Conservation (phyloP, 2,329 filamentous ascomycete species). For the Paecilomyces formosus region DNA sequence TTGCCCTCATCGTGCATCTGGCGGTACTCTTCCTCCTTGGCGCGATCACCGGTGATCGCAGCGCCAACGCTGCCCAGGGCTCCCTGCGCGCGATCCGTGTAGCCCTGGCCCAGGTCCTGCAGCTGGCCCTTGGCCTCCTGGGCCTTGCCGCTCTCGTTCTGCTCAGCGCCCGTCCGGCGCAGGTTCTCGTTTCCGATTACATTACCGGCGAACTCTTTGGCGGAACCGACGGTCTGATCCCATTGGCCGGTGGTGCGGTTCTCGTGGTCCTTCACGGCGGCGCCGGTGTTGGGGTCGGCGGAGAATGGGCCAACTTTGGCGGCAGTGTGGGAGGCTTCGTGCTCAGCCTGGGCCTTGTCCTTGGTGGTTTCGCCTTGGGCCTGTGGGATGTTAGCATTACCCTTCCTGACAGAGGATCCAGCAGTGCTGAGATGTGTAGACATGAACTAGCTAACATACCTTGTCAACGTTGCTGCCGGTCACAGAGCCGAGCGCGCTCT, state of each 20-base stretch:
- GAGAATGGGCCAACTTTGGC: constrained; percentile 67
- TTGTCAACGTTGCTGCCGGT: constrained; percentile 66
- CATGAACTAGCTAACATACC: constrained; percentile 26
- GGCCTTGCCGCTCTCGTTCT: constrained; percentile 72
- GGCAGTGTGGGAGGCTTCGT: constrained; percentile 48
- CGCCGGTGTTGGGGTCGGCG: constrained; percentile 58
- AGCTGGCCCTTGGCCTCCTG: constrained; percentile 80
- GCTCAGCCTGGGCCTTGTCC: too few species aligned
- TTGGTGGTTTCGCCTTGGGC: constrained; percentile 58
- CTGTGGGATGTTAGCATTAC: constrained; percentile 21
- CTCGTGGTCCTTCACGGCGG: constrained; percentile 46
- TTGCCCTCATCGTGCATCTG: constrained; percentile 73
- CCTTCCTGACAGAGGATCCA: constrained; percentile 14
- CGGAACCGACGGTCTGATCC: constrained; percentile 83
- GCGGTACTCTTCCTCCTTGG: constrained; percentile 58
- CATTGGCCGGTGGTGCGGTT: constrained; percentile 66
- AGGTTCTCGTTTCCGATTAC: constrained; percentile 67
- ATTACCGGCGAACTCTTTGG: constrained; percentile 74
- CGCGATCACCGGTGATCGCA: constrained; percentile 63
- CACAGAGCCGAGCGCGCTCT: constrained; percentile 63
- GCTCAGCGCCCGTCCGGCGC: constrained; percentile 65
- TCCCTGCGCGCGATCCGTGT: constrained; percentile 61
- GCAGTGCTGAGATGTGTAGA: background rate
- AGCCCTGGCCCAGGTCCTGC: constrained; percentile 62
- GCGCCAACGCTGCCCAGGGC: constrained; percentile 64